Evolutionary conservation across 1,284 basidiomycete species (phyloP).

Genomic region (Nidula niveotomentosa): DNA sequence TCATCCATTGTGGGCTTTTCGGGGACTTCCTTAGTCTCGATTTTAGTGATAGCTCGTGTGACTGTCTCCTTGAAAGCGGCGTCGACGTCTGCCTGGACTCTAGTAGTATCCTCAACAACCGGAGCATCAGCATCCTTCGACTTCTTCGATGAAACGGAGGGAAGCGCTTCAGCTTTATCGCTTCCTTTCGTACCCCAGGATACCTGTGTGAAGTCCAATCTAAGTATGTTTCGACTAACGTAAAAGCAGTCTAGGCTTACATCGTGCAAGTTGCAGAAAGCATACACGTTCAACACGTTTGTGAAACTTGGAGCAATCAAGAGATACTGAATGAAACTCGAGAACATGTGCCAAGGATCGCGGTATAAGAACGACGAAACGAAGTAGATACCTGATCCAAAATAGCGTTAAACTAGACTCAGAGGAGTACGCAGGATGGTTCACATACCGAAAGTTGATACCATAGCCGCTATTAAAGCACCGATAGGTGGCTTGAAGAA

Average conservation of each 20-base stretch:
- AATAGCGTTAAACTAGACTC: background rate
- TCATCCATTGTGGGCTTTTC: conserved; percentile 92
- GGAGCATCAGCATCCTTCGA: conserved; percentile 72
- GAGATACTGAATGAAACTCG: conserved; percentile 94
- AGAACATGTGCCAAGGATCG: conserved; percentile 98
- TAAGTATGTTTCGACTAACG: conserved; percentile 1
- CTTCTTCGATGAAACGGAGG: conserved; percentile 86
- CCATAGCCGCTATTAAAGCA: conserved; percentile 83
- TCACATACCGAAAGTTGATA: conserved; percentile 78
- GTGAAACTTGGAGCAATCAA: conserved; percentile 89
- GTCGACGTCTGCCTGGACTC: conserved; percentile 87
- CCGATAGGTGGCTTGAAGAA: conserved; percentile 81
- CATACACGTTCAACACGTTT: conserved; percentile 95
- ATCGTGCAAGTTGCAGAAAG: conserved; percentile 94
- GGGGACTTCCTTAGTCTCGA: conserved; percentile 63
- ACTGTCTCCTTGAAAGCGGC: conserved; percentile 94
- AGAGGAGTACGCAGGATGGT: background rate
- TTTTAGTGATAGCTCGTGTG: conserved; percentile 86
- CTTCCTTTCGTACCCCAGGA: conserved; percentile 97
- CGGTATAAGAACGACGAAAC: conserved; percentile 88
- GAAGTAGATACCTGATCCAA: conserved; percentile 69
- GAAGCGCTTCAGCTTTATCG: conserved; percentile 94
- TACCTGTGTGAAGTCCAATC: conserved; percentile 40
- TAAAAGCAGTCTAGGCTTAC: conserved; percentile 37
- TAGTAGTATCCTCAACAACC: conserved; percentile 82